Percentiles rank a stretch among this genome's conserved stretches.
Evolutionary conservation across 306 rosid species (phyloP).

Genomic region (Medicago arabica): DNA sequence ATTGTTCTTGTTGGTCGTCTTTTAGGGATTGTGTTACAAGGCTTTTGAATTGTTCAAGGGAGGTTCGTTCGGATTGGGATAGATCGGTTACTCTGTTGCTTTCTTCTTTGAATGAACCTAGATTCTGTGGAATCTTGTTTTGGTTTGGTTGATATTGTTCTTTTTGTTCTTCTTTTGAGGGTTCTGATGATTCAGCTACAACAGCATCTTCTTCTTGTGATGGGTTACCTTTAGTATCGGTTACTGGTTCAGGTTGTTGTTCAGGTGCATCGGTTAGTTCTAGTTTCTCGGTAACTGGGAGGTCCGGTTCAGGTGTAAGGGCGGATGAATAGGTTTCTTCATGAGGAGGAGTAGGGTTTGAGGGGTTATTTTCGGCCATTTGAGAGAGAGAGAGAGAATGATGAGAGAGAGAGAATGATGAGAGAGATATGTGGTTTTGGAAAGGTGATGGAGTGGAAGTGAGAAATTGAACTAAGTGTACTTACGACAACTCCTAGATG

Average conservation of each 20-base stretch:
- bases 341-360: slow-evolving; percentile 38
- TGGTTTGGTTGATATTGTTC: too few species aligned
- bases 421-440: too few species aligned
- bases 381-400: neutral
- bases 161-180: neutral
- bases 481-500: neutral
- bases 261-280: slow-evolving; percentile 3
- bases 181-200: slow-evolving; percentile 31
- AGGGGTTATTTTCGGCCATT: slow-evolving; percentile 60
- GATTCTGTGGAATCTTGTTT: slow-evolving; percentile 49
- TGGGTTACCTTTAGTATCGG: slow-evolving; percentile 27
- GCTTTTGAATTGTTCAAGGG: slow-evolving; percentile 59
- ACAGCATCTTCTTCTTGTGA: slow-evolving; percentile 38
- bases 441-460: neutral
- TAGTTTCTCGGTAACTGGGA: neutral
- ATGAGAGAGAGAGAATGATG: too few species aligned
- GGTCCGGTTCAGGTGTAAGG: neutral
- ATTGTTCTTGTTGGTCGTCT: slow-evolving; percentile 31
- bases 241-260: neutral
- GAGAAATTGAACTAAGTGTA: neutral
- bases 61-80: slow-evolving; percentile 57
- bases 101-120: slow-evolving; percentile 79
- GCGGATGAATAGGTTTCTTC: slow-evolving; percentile 24
- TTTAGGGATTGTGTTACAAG: slow-evolving; percentile 49
- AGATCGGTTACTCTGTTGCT: slow-evolving; percentile 78